Percentiles rank a stretch among this genome's conserved stretches.
Conservation (phyloP, 371 early-diverging fungal genomes). For the Rhizopus microsporus region DNA sequence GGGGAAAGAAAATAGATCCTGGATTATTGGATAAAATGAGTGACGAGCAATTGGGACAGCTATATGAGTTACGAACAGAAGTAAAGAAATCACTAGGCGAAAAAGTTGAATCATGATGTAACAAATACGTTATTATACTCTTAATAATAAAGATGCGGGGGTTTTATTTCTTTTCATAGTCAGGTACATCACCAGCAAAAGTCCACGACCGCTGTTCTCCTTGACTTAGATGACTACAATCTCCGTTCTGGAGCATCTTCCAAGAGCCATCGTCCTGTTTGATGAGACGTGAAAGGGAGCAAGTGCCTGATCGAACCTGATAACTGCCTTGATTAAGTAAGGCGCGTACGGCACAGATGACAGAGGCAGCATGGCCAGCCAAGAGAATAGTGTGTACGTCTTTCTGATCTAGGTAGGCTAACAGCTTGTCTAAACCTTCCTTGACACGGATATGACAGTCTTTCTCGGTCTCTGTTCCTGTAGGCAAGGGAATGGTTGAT, state of each 20-base stretch:
- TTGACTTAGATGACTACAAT: slow-evolving; percentile 26
- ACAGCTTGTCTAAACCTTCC: slow-evolving; percentile 27
- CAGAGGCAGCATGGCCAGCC: slow-evolving; percentile 44
- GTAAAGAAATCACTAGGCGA: slow-evolving; percentile 46
- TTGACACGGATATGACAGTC: slow-evolving; percentile 36
- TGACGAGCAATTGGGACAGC: slow-evolving; percentile 69
- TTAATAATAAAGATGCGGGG: background rate
- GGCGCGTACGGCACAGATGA: slow-evolving; percentile 38
- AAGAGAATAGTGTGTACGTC: slow-evolving; percentile 21
- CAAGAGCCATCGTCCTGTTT: slow-evolving; percentile 28
- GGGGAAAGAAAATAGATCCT: slow-evolving; percentile 57
- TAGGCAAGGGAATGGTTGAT: slow-evolving; percentile 27
- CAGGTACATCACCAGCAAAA: slow-evolving; percentile 42
- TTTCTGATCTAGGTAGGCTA: slow-evolving; percentile 27
- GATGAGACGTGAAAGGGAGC: slow-evolving; percentile 33
- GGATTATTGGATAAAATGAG: slow-evolving; percentile 60
- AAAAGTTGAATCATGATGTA: slow-evolving; percentile 16
- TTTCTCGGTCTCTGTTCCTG: slow-evolving; percentile 25
- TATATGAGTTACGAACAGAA: slow-evolving; percentile 64
- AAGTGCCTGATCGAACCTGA: slow-evolving; percentile 29
- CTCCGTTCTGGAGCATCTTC: slow-evolving; percentile 27
- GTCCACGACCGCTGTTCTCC: slow-evolving; percentile 44
- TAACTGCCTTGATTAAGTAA: slow-evolving; percentile 27
- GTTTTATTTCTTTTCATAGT: slow-evolving; percentile 29
- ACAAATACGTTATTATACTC: background rate